Evolutionary conservation across 352 stramenopile genomes (phyloP), one percentile per base, ranked within the genome.

Genomic region (Phytophthora europaea): DNA sequence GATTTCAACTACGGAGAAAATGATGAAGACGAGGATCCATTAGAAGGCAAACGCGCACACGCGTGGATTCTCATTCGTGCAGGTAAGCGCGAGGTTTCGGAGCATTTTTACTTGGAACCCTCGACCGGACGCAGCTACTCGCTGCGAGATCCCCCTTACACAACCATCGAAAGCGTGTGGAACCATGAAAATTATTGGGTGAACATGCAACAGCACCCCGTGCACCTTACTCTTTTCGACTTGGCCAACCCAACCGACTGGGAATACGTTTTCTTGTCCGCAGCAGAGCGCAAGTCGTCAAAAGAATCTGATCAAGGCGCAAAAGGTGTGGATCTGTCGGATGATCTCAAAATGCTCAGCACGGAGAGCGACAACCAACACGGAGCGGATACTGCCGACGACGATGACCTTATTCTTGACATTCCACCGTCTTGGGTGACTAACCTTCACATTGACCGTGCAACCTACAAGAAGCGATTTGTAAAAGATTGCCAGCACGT

Each of bases 141-240:
- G 9, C 45, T 97, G 3, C 61, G 77, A 20, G 83, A 94, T 18
- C 79, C 76, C 4, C 97, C 97, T 6, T 99, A 99, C 80, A 64
- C 81, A 4, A 68, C 64, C 36, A 87, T 99, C 7, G 94, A 98
- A 72, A 89, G 74, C 20, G 83, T 98, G 2, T 99, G 95, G 84
- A 99, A 98, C 71, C 78, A 98, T 65, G 89, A 97, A 61, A 99
- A 99, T 75, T 98, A 96, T 69, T 99, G 94, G 93, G 90, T 99
- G 20, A 99, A 99, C 80, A 98, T 98, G 89, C 93, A 97, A 66
- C 76, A 81, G 36, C 88, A 92, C 22, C 76, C 79, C 0, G 80
- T 94, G 36, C 61, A 76, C 16, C 84, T 89, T n/a, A 94, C 79
- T 16, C 73, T 90, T 4, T 94, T 95, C 61, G 92, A 98, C 68